Conservation (phyloP, 345 rosid species). For the Trapa bicornis region DNA sequence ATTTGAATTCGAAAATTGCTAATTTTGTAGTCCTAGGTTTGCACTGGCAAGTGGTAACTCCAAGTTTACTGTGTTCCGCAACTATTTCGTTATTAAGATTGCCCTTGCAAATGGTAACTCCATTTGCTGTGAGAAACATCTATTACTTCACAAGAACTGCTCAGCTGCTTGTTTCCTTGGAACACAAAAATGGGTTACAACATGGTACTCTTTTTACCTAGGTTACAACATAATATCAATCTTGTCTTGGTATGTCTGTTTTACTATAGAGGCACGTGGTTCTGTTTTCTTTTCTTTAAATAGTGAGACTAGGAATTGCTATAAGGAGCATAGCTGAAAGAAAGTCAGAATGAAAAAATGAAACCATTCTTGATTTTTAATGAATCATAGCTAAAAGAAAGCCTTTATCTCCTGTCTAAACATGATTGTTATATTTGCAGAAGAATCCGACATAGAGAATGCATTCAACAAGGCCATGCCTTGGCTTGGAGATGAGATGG, state of each 20-base stretch:
- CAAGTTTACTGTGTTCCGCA: not conserved
- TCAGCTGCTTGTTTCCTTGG: not conserved
- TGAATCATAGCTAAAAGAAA: not conserved
- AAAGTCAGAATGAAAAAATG: not conserved
- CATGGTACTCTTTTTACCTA: too few species aligned
- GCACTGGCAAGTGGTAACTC: not conserved
- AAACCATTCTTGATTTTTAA: not conserved
- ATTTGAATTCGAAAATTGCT: not conserved
- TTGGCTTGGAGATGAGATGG: conserved; percentile 93
- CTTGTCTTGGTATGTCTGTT: too few species aligned
- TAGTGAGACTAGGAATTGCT: not conserved
- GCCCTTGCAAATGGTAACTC: not conserved
- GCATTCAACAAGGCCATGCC: conserved; percentile 91
- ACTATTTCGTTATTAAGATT: not conserved
- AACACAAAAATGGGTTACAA: too few species aligned
- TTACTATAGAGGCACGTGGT: too few species aligned
- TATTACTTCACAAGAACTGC: not conserved
- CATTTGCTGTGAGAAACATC: not conserved
- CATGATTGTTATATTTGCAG: conserved; percentile 22
- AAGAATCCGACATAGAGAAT: conserved; percentile 69
- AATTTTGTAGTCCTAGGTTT: not conserved
- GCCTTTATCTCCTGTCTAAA: not conserved
- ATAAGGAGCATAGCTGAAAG: too few species aligned
- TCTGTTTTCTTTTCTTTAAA: not conserved
- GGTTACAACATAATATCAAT: too few species aligned